phyloP scores from a whole-genome alignment of 2,329 filamentous ascomycete genomes.

The Dendryphion nanum region DNA sequence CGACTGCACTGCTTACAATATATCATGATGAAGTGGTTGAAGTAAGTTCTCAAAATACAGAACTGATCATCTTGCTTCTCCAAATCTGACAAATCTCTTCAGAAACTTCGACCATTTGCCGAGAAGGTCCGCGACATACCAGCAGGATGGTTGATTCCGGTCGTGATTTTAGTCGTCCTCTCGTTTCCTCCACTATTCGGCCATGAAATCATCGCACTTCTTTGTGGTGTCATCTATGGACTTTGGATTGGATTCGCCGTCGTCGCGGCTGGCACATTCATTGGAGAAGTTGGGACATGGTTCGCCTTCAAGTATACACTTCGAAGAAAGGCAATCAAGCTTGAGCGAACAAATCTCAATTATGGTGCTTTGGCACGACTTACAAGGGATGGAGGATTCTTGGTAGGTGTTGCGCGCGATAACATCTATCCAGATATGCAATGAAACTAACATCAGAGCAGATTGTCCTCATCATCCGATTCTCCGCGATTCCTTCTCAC shows the following conservation, averaged over 20 bases:
- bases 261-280: constrained; percentile 34
- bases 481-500: constrained; percentile 34
- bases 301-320: constrained; percentile 34
- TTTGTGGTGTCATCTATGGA: constrained; percentile 36
- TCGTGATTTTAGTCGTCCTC: constrained; percentile 29
- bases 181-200: constrained; percentile 37
- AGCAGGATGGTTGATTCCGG: constrained; percentile 35
- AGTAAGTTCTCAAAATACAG: constrained; percentile 14
- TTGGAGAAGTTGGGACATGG: constrained; percentile 39
- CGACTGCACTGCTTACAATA: constrained; percentile 28
- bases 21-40: constrained; percentile 31
- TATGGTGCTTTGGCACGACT: constrained; percentile 32
- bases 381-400: background rate
- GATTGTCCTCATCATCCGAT: constrained; percentile 34
- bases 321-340: constrained; percentile 26
- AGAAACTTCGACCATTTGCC: constrained; percentile 35
- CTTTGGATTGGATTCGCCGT: constrained; percentile 35
- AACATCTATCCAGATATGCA: constrained; percentile 23
- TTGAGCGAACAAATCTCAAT: constrained; percentile 36
- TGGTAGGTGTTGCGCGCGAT: constrained; percentile 27
- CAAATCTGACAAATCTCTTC: background rate
- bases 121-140: constrained; percentile 34
- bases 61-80: background rate
- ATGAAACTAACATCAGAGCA: background rate
- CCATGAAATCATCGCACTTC: constrained; percentile 31